Evolutionary conservation across 192 early-diverging fungal genomes (phyloP), one percentile per base, ranked within the genome.

Genomic region (Phlyctochytrium bullatum): DNA sequence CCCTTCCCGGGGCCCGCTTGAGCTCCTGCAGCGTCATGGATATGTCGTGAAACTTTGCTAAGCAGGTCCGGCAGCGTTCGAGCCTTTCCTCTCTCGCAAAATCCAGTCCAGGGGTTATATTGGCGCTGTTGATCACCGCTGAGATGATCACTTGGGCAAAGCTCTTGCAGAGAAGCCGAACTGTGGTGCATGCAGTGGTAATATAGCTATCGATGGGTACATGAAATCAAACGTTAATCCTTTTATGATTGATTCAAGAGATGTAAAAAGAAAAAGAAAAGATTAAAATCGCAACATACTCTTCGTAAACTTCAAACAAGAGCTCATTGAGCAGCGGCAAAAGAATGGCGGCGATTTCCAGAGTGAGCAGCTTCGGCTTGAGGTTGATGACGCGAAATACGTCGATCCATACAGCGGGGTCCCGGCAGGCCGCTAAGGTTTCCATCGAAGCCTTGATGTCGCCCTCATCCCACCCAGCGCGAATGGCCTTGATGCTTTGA

Each of bases 251-350:
- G 23, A 23, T 30, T 23, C 62, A 50, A n/a, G n/a, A n/a, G n/a
- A n/a, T n/a, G n/a, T 29, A n/a, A n/a, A 52, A 59, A 52, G 30
- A 27, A 65, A 1, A 23, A 67, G 32, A 57, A 32, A 54, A 35
- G 20, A 23, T 6, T 24, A 29, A 30, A 3, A 59, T 62, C 24
- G n/a, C 4, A 47, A 67, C 74, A 59, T 65, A 85, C 83, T 85
- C 83, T 70, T 85, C 78, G 66, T 76, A 85, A 24, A 79, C 73
- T 51, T 85, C 83, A 68, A 78, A 80, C 14, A 82, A 61, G 32
- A 85, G 66, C 56, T 82, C 83, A 66, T 70, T 70, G 28, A 85
- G 29, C 58, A 75, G 12, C 3, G 78, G 78, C 34, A 85, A 57
- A 14, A 85, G 4, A 50, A 75, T 6, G 24, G 66, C 36, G 24